Evolutionary conservation across 2,329 filamentous ascomycete species (phyloP), one percentile per base, ranked within the genome.

Genomic region (Diplocarpon rosae): DNA sequence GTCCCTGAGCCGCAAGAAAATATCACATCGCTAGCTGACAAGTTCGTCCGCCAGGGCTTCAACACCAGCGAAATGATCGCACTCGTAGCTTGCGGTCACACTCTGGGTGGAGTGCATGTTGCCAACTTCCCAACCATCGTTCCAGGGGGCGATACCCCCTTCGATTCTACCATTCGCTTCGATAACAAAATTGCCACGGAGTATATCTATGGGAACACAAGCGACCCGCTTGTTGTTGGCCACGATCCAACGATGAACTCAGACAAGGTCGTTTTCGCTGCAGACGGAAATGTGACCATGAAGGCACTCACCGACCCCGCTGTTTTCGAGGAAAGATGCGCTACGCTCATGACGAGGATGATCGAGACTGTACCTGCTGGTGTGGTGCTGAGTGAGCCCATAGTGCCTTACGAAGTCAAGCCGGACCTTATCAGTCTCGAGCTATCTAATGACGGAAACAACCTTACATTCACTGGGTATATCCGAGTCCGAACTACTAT

Each of bases 11-110:
- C 75, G 1, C 65, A 76, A 49, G 76, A 78, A 52, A 65, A 67
- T 2, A 61, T 69, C 5, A 55, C 56, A 12, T 72, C 66, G 2
- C 75, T 78, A 50, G 56, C 61, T 42, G 66, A 69, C 35, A 72
- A 75, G 54, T 80, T 79, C 53, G 48, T 61, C 8, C 68, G 73
- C 31, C 72, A 76, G 64, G 75, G 76, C 6, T 78, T 78, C 59
- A 67, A 58, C 34, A 56, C 58, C 14, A 58, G 65, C 14, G 73
- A 78, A 53, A 78, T 78, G 72, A 76, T 79, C 37, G 68, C 72
- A 52, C 28, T 40, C 20, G 34, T 48, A 17, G 47, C 47, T 20
- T 49, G 47, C 29, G 47, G 47, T n/a, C 47, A 49, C 34, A 42
- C 47, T n/a, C 13, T 49, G 5, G 47, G 47, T 15, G 43, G 42